Base-by-base conservation (phyloP, 1,284 basidiomycete genomes). In the Grifola frondosa region DNA sequence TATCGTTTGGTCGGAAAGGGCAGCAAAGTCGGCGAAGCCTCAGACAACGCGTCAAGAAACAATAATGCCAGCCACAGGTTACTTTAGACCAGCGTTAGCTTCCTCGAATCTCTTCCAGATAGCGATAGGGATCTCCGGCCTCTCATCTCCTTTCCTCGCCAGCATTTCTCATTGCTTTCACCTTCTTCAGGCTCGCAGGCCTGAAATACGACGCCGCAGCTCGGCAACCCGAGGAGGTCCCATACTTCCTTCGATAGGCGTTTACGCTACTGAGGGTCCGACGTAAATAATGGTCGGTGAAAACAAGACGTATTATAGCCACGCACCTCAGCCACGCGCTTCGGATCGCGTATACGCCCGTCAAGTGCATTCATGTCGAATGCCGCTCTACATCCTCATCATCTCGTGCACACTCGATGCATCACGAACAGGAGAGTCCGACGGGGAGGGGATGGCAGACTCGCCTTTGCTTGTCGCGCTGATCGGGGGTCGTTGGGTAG, bases 261-360 rank as follows among this genome's bases (percentile, higher is more conserved):
- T 46, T 62, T 63, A 31, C 62, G 57, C 65, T 65, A 65, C 63
- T 65, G 39, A 28, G 48, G 30, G 2, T 32, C 29, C n/a, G 20
- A 15, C 11, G 23, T 40, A 30, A 22, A 19, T 33, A 17, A 10
- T 7, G 13, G 17, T 33, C 30, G 39, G 40, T 36, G 23, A 23
- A 24, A 17, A 3, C 1, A 13, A 23, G 8, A 26, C 24, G 32
- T 16, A 8, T 25, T 34, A 34, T 11, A 30, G 25, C 5, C 35
- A 7, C 48, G 37, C 32, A 50, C 50, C 48, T 48, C 46, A 5
- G 38, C 42, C 12, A 52, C 39, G 19, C 37, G 20, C 37, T 45
- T 6, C 43, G 43, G 5, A 53, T 33, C 10, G 7, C 8, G 9
- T 26, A 20, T 53, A 53, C n/a, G 45, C 40, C 3, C 26, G 13